Evolutionary conservation across 1,284 basidiomycete species (phyloP).

Genomic region (Kalmanozyma brasiliensis): DNA sequence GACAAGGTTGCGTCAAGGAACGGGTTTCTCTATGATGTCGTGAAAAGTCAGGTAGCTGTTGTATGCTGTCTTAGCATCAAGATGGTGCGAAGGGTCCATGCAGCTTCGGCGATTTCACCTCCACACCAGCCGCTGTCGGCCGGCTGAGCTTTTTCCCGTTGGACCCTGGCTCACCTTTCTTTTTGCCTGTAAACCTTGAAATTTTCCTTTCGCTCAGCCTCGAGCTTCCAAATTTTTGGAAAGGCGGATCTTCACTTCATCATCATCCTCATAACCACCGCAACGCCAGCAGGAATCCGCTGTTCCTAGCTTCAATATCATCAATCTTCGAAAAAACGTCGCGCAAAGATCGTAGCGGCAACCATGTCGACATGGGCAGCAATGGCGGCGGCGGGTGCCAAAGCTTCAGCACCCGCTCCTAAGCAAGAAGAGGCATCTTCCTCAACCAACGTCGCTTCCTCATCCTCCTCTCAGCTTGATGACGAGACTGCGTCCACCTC

Average conservation of each 20-base stretch:
- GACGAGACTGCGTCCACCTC: slow-evolving; percentile 9
- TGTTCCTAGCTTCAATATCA: no score
- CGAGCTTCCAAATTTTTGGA: slow-evolving; percentile 12
- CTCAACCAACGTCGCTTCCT: slow-evolving; percentile 17
- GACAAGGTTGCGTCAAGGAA: no score
- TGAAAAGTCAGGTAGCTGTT: no score
- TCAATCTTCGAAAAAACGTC: no score
- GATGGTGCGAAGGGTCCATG: no score
- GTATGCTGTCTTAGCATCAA: no score
- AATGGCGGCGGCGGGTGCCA: slow-evolving; percentile 35
- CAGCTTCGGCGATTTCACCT: slow-evolving; percentile 6
- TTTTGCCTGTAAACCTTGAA: neutral
- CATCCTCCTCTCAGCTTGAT: slow-evolving; percentile 6
- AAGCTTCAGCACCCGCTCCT: slow-evolving; percentile 23
- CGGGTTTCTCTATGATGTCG: no score
- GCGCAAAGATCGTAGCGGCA: neutral
- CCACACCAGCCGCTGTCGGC: slow-evolving; percentile 28
- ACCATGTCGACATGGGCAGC: slow-evolving; percentile 44
- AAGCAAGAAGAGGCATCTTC: slow-evolving; percentile 9
- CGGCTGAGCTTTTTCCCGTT: slow-evolving; percentile 12
- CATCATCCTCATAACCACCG: neutral
- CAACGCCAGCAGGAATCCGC: no score
- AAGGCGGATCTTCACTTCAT: neutral
- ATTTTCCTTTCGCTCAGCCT: slow-evolving; percentile 2
- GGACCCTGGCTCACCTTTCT: slow-evolving; percentile 16